A percentile compares a stretch with the other conserved stretches of the same genome.
Conservation (phyloP, 1,139 yeast genomes). For the Arxiozyma telluris region DNA sequence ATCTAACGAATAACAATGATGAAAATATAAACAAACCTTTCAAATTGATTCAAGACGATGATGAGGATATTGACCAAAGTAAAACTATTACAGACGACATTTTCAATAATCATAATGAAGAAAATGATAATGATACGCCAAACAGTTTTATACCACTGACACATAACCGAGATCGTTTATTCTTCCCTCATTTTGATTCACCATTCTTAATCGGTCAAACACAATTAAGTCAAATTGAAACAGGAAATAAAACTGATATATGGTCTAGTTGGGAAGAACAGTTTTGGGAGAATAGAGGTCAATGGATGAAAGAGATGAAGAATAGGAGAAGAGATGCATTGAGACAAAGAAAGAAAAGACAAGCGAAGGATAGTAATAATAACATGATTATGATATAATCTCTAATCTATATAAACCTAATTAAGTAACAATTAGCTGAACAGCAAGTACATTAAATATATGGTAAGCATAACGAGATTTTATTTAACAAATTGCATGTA, state of each 20-base stretch:
- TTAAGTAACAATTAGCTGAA: not conserved
- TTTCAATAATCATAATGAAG: not conserved
- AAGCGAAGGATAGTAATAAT: slow-evolving; percentile 18
- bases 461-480: too few relatives aligned
- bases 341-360: slow-evolving; percentile 47
- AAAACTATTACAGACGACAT: slow-evolving; percentile 5
- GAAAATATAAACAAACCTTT: slow-evolving; percentile 12
- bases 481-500: too few relatives aligned
- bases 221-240: slow-evolving; percentile 52
- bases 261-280: slow-evolving; percentile 58
- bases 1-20: not conserved
- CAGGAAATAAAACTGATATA: slow-evolving; percentile 33
- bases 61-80: slow-evolving; percentile 33
- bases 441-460: not conserved
- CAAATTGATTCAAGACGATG: slow-evolving; percentile 30
- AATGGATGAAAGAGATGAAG: slow-evolving; percentile 66
- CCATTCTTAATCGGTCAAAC: slow-evolving; percentile 83
- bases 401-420: not conserved
- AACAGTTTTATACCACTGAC: slow-evolving; percentile 1
- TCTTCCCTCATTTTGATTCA: slow-evolving; percentile 75
- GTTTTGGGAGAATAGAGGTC: slow-evolving; percentile 81
- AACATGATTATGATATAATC: slow-evolving; percentile 5
- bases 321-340: slow-evolving; percentile 65
- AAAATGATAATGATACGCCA: slow-evolving; percentile 5
- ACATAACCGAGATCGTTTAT: slow-evolving; percentile 33